Conservation (phyloP, 225 moss, liverwort and hornwort species). For the Asterella californica region DNA sequence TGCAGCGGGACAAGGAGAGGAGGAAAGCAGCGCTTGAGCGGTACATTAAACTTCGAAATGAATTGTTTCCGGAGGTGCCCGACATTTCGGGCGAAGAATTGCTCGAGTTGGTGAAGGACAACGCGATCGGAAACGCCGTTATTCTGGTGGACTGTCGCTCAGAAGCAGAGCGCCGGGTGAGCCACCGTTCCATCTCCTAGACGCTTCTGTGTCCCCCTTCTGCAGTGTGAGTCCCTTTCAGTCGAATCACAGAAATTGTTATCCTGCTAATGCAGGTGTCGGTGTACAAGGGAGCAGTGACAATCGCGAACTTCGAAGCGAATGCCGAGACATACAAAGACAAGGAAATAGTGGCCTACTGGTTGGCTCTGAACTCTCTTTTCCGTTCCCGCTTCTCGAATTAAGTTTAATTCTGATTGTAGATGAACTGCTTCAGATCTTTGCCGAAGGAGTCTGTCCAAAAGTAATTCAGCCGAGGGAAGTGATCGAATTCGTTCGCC, state of each 20-base stretch:
- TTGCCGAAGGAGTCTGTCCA: too few species aligned
- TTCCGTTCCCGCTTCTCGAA: too few species aligned
- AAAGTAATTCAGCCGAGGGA: too few species aligned
- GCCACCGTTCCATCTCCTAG: neutral
- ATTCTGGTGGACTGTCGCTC: conserved; percentile 43
- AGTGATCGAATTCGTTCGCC: neutral
- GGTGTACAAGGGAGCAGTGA: conserved; percentile 63
- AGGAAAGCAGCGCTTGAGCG: conserved; percentile 31
- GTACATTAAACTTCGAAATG: conserved; percentile 25
- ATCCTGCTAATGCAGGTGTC: conserved; percentile 51
- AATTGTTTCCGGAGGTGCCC: conserved; percentile 33
- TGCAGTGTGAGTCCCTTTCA: too few species aligned
- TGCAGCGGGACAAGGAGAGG: conserved; percentile 17
- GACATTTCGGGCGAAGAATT: conserved; percentile 44
- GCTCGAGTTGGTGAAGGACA: conserved; percentile 17
- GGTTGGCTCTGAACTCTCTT: conserved; percentile 38
- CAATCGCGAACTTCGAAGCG: conserved; percentile 53
- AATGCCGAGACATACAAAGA: conserved; percentile 57
- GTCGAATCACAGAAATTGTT: too few species aligned
- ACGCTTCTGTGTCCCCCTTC: too few species aligned
- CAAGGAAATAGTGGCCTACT: conserved; percentile 63
- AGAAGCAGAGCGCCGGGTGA: conserved; percentile 39
- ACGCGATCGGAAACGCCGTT: conserved; percentile 23
- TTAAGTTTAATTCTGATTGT: too few species aligned
- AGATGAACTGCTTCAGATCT: too few species aligned